Evolutionary conservation across 495 filamentous ascomycete genomes (phyloP).

Genomic region (Aspergillus carlsbadensis): DNA sequence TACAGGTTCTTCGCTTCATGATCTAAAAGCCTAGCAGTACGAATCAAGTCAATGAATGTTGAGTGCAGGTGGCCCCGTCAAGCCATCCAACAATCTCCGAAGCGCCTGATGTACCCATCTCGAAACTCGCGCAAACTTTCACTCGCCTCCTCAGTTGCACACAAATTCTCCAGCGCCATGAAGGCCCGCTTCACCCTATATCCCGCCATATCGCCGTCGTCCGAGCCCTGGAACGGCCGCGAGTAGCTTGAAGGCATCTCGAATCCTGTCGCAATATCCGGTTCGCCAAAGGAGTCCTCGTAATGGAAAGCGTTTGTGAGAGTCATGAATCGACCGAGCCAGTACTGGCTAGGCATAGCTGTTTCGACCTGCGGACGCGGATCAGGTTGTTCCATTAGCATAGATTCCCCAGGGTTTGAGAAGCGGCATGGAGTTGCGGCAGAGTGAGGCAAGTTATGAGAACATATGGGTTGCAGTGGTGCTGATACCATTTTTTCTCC

Average conservation of each 20-base stretch:
- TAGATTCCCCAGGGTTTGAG: background rate
- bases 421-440: background rate
- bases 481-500: constrained; percentile 17
- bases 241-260: constrained; percentile 24
- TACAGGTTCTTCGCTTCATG: background rate
- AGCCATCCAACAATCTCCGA: constrained; percentile 21
- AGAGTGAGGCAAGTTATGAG: background rate
- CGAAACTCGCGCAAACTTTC: constrained; percentile 48
- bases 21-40: no score
- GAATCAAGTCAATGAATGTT: background rate
- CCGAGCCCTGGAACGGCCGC: constrained; percentile 14
- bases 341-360: constrained; percentile 37
- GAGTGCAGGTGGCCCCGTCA: background rate
- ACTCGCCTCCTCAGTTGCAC: constrained; percentile 48
- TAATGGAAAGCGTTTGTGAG: constrained; percentile 53
- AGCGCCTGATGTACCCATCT: constrained; percentile 37
- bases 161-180: constrained; percentile 43
- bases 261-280: constrained; percentile 24
- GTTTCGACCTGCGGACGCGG: constrained; percentile 17
- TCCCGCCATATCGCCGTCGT: constrained; percentile 17
- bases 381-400: constrained; percentile 6
- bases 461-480: background rate
- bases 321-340: constrained; percentile 55
- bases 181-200: constrained; percentile 48
- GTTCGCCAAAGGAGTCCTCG: constrained; percentile 38